These are phyloP conservation scores for Sugiyamaella novakii DNA, from an alignment of 1,139 yeast species.

Conservation along the genomic window DNA sequence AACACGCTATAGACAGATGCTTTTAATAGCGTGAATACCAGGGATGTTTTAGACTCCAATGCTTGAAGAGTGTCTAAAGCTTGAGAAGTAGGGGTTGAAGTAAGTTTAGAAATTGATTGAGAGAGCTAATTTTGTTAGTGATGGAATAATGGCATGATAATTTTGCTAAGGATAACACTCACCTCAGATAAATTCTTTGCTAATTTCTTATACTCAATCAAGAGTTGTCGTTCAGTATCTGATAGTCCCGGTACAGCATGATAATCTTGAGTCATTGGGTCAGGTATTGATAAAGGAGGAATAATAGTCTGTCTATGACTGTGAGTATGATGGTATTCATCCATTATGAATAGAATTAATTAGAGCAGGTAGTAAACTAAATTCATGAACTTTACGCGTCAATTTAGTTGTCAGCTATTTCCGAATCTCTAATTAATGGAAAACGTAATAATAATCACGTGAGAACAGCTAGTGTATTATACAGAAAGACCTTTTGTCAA, in stretches of 20 bases:
- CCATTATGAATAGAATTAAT: not conserved
- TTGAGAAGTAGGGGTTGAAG: constrained; percentile 38
- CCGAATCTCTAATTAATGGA: no score
- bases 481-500: no score
- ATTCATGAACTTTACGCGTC: not conserved
- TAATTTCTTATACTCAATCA: constrained; percentile 38
- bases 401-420: not conserved
- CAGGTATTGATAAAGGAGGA: not conserved
- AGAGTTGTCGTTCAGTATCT: constrained; percentile 35
- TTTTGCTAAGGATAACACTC: no score
- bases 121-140: constrained; percentile 29
- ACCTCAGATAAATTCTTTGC: constrained; percentile 36
- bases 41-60: constrained; percentile 57
- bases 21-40: constrained; percentile 60
- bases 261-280: constrained; percentile 23
- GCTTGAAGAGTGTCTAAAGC: constrained; percentile 53
- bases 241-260: constrained; percentile 32
- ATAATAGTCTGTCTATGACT: constrained; percentile 1
- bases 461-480: no score
- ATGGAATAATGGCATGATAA: not conserved
- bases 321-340: constrained; percentile 3
- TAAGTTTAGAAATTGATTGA: constrained; percentile 29
- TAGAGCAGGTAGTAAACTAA: not conserved
- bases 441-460: no score
- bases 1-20: constrained; percentile 61